Evolutionary conservation across 2,329 filamentous ascomycete genomes (phyloP), one percentile per base, ranked within the genome.

Genomic region (Pseudopithomyces chartarum): DNA sequence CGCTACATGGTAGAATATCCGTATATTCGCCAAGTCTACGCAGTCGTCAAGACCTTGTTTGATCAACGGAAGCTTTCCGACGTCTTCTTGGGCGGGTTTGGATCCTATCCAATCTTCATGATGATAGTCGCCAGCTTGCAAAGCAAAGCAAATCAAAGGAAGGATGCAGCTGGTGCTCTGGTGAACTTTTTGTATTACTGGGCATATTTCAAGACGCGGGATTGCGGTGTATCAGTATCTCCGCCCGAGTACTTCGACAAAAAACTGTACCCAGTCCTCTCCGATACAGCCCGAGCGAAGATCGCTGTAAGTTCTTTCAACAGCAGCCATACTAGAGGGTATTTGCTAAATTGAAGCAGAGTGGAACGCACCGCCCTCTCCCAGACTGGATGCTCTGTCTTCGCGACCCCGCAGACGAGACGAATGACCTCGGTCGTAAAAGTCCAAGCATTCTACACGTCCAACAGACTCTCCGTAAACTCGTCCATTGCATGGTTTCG

Each of bases 371-470:
- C 5, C 45, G 61, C 10, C 62, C 60, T 5, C 61, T 68, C 2
- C 70, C 72, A 2, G 6, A 43, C 1, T 74, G 65, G 57, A 67
- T 83, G 48, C 75, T 87, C 48, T 83, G 77, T 56, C 74, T 88
- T 13, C 84, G 86, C 69, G 85, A 88, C 62, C 86, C 86, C 0
- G 82, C 83, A 7, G 80, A 87, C 64, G 77, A 79, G 19, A 77
- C 78, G 64, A 86, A 86, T 66, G 83, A 88, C 64, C 76, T 87
- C 1, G 85, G 85, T 33, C 72, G 74, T 42, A 79, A 79, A 52
- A 78, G 74, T 43, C 73, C 78, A 52, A 77, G 77, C 13, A 82
- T 84, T 58, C 78, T 78, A 56, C 80, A 86, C 55, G 64, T 87
- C 15, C 77, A 82, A 57, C 57, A 54, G 12, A 81, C 78, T 0